Conservation (phyloP, 177 flowering plant species). For the Vitis hybrid region DNA sequence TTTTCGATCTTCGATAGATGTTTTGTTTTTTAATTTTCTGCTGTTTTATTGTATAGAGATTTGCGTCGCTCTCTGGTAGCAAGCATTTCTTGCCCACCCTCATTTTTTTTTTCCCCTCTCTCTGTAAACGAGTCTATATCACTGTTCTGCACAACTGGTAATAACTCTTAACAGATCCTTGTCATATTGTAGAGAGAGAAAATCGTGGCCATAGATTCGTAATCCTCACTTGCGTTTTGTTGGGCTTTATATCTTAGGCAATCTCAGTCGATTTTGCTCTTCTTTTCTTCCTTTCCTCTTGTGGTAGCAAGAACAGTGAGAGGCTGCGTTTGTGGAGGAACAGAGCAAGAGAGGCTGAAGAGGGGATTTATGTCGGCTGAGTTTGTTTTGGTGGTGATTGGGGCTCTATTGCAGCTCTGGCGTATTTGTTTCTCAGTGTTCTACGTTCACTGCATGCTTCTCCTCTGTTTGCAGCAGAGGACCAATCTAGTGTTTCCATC, state of each 20-base stretch:
- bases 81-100: not conserved
- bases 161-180: constrained; percentile 14
- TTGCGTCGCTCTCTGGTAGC: constrained; percentile 11
- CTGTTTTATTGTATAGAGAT: constrained; percentile 18
- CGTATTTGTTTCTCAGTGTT: constrained; percentile 15
- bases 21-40: not conserved
- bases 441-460: constrained; percentile 27
- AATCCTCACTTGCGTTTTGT: constrained; percentile 24
- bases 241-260: not conserved
- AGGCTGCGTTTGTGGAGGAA: not conserved
- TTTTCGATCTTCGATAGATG: constrained; percentile 1
- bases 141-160: constrained; percentile 3
- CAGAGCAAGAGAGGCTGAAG: constrained; percentile 1
- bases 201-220: constrained; percentile 58
- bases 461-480: constrained; percentile 45
- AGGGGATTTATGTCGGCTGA: constrained; percentile 43
- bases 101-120: constrained; percentile 9
- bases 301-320: not conserved
- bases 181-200: constrained; percentile 22
- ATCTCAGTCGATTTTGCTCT: not conserved
- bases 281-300: constrained; percentile 6
- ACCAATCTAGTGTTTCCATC: constrained; percentile 24
- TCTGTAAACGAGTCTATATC: constrained; percentile 4
- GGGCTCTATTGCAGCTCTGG: constrained; percentile 58
- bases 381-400: constrained; percentile 44